Base-by-base conservation (phyloP, 306 rosid genomes). In the Lathyrus aphaca region DNA sequence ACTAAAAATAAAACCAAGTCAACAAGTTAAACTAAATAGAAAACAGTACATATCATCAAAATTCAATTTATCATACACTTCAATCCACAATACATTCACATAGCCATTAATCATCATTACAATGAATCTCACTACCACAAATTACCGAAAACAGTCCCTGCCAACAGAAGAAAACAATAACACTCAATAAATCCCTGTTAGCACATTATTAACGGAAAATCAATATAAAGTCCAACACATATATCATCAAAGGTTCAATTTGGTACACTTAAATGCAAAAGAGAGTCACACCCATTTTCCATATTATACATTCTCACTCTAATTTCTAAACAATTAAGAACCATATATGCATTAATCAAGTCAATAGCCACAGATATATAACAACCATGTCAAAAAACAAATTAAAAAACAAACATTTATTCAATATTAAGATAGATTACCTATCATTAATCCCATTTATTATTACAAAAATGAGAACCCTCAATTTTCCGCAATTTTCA, bases 391-490 rank as follows among this genome's bases (percentile, higher is more conserved):
- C 25, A 23, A 12, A 29, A 27, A 25, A 25, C 5, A 18, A 51
- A 18, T 10, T 0, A 54, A 53, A 46, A 50, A 64, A n/a, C 50
- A 64, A 65, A 8, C 5, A 18, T 13, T 38, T 30, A 48, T 48
- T 4, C 12, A 35, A 5, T 37, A 10, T 18, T 43, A 19, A 32
- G 53, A 38, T 43, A 39, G 37, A 17, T 57, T 10, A 57, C 30
- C 53, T 35, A 66, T 57, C 23, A 78, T 18, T 64, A 27, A 64
- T 64, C 68, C 66, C 48, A 80, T 55, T 58, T 58, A 75, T 80
- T 80, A 17, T 9, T 4, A 49, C 51, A 49, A 21, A 53, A 21
- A 3, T 21, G 59, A 53, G 59, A 13, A 19, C 38, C 9, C 15
- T 18, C 64, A 10, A 17, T 53, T 38, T 32, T 63, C 9, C 15